A percentile compares a stretch with the other conserved stretches of the same genome.
phyloP scores from a whole-genome alignment of 768 basidiomycete genomes.

The Macrocybe gigantea region DNA sequence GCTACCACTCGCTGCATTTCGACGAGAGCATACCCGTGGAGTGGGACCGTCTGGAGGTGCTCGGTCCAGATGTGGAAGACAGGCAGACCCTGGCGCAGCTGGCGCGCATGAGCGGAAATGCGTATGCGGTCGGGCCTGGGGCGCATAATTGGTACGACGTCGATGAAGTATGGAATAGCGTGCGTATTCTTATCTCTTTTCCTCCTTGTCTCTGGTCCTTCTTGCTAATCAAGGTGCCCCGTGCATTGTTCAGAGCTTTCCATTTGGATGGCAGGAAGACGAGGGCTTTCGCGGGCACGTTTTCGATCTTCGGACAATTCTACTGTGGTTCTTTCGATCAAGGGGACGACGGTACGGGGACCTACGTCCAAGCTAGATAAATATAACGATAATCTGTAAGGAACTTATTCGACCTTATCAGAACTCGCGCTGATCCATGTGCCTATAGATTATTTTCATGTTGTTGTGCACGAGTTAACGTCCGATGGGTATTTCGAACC shows the following conservation, averaged over 20 bases:
- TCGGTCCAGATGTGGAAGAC: conserved; percentile 76
- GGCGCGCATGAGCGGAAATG: conserved; percentile 85
- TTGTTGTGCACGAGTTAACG: conserved; percentile 87
- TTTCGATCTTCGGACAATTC: conserved; percentile 75
- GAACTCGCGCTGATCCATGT: background rate
- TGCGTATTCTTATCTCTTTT: conserved; percentile 13
- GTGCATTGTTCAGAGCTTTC: conserved; percentile 52
- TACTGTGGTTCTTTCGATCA: conserved; percentile 84
- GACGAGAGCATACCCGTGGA: conserved; percentile 45
- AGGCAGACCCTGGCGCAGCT: conserved; percentile 75
- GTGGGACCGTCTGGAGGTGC: conserved; percentile 65
- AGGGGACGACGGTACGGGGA: conserved; percentile 79
- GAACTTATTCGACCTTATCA: background rate
- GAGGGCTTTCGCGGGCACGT: conserved; percentile 90
- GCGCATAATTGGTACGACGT: conserved; percentile 78
- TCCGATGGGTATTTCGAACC: conserved; percentile 78
- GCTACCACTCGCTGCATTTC: conserved; percentile 42
- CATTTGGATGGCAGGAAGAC: conserved; percentile 70
- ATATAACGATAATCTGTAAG: conserved; percentile 79
- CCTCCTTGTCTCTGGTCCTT: background rate
- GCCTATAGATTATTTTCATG: conserved; percentile 65
- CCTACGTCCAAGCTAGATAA: conserved; percentile 89
- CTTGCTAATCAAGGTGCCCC: conserved; percentile 4
- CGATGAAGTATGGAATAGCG: conserved; percentile 66
- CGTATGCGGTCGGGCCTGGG: conserved; percentile 67